Evolutionary conservation across 257 asterid species (phyloP).

Genomic region (Ajuga chamaepitys): DNA sequence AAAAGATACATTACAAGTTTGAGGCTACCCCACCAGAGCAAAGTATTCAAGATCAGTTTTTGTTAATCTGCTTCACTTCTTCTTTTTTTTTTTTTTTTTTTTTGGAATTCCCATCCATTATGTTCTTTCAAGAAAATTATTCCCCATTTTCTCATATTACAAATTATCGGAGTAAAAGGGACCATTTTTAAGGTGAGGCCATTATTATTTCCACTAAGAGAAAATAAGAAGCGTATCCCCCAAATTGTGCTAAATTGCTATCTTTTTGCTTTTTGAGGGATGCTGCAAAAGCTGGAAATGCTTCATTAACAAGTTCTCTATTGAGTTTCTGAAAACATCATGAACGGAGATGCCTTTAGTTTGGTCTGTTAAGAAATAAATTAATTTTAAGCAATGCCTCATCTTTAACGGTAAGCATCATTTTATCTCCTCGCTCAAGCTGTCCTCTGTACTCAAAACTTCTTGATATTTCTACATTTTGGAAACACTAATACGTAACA

Average conservation of each 20-base stretch:
- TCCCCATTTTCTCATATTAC: not conserved
- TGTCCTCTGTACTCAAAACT: not conserved
- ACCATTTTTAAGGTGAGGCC: not conserved
- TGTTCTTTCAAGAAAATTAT: not conserved
- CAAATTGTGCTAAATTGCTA: not conserved
- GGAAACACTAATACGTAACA: no score
- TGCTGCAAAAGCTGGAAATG: no score
- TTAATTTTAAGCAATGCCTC: conserved; percentile 49
- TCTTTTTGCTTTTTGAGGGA: no score
- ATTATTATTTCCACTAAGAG: not conserved
- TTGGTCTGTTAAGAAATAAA: no score
- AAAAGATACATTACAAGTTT: not conserved
- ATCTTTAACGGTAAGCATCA: conserved; percentile 34
- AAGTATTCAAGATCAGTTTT: not conserved
- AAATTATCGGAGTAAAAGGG: not conserved
- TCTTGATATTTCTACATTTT: no score
- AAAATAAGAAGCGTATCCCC: not conserved
- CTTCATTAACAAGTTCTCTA: no score
- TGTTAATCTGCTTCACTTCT: not conserved
- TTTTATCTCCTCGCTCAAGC: not conserved
- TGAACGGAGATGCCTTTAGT: no score
- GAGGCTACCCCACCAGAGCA: not conserved
- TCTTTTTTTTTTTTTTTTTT: not conserved
- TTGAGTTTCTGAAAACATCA: no score
- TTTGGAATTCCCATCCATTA: not conserved